Evolutionary conservation across 129 eudicot species (phyloP).

Genomic region (Oenanthe sinensis): DNA sequence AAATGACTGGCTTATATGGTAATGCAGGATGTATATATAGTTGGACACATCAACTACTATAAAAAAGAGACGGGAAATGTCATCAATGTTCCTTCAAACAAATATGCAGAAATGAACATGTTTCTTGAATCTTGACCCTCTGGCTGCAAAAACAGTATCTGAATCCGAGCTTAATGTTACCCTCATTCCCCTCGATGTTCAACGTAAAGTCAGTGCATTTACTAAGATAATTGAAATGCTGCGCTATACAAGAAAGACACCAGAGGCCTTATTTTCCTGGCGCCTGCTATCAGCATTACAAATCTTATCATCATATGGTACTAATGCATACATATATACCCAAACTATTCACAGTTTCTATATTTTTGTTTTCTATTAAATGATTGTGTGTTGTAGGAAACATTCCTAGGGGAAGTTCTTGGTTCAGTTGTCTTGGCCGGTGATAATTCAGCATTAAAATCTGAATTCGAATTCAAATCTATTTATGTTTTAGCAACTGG

Average conservation of each 20-base stretch:
- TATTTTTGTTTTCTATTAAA: too few relatives aligned
- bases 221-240: constrained; percentile 27
- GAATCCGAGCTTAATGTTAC: constrained; percentile 48
- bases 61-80: constrained; percentile 46
- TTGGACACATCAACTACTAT: constrained; percentile 44
- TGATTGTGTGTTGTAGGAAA: constrained; percentile 37
- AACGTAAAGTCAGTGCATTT: constrained; percentile 35
- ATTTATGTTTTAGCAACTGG: constrained; percentile 48
- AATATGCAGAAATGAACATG: constrained; percentile 66
- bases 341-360: background rate
- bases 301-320: constrained; percentile 62
- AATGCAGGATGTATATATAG: constrained; percentile 57
- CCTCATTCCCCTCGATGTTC: constrained; percentile 51
- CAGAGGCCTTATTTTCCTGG: constrained; percentile 43
- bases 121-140: constrained; percentile 78
- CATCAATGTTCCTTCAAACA: constrained; percentile 52
- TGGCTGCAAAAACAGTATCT: constrained; percentile 67
- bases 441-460: constrained; percentile 30
- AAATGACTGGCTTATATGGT: constrained; percentile 4
- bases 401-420: constrained; percentile 67
- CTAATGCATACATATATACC: background rate
- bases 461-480: constrained; percentile 23
- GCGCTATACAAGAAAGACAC: constrained; percentile 31
- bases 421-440: constrained; percentile 58
- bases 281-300: constrained; percentile 38